Base-by-base conservation (phyloP, 2,329 filamentous ascomycete species). In the Fusarium coffeatum region DNA sequence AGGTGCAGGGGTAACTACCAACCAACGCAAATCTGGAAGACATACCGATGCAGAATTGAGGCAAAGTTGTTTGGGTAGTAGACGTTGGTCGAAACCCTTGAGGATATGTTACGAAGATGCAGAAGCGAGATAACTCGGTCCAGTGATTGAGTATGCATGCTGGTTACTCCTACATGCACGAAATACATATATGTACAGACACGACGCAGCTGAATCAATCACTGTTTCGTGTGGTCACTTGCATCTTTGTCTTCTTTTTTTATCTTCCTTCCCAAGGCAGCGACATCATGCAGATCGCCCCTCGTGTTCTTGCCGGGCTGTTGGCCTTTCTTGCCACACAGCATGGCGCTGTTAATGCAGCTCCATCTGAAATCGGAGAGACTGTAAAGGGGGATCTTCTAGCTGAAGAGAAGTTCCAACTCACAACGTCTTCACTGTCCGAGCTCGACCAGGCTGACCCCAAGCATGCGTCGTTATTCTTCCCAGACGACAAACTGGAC, bases 381-480 rank as follows among this genome's bases (percentile, higher is more conserved):
- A 42, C 45, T 32, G 37, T 72, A 6, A 7, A 59, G 5, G 72
- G 72, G 3, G 45, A 67, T n/a, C 69, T 62, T 23, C 27, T 72
- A 11, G n/a, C 58, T 4, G 64, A 69, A 23, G 72, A 74, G 51
- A 62, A 53, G 41, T 48, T 66, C 27, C 72, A 74, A 15, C 28
- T 74, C 18, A 74, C 72, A 2, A 50, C 59, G 9, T 59, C 51
- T 3, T 54, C 51, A 3, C 27, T 72, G 8, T 46, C 58, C 9
- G 58, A 69, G 12, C 56, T 74, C 10, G 54, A 59, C 16, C 51
- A 72, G 10, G 30, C 67, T 6, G 41, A 71, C 34, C 48, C 66
- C 18, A 45, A 53, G 8, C 50, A 72, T 9, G 68, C 65, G 2
- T 23, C 58, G 0, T 22, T 67, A 2, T 45, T 74, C 32, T 64